Base-by-base conservation (phyloP, 805 yeast genomes). In the Lipomyces mesembrius region DNA sequence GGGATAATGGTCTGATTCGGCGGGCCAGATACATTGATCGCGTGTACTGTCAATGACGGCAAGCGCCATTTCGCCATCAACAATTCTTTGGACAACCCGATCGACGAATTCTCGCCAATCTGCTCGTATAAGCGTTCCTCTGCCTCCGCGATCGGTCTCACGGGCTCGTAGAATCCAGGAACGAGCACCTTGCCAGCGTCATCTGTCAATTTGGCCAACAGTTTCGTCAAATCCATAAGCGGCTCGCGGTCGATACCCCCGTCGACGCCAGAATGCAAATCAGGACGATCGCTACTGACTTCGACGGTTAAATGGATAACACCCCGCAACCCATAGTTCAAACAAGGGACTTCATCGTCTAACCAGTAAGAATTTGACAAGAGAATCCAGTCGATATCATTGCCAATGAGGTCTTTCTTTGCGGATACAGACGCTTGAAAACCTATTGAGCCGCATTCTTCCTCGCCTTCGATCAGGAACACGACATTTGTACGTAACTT, bases 331-430 rank as follows among this genome's bases (percentile, higher is more conserved):
- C 99, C 99, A 78, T 94, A 95, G 75, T 94, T 94, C 73, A 95
- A 81, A 77, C 98, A 94, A 0, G 99, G 99, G 22, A 88, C 87
- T 14, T 83, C 82, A 71, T 91, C 95, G 74, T 93, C 97, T 12
- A 94, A 81, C 99, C 99, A 95, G 74, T 92, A 92, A 2, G 97
- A 91, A 75, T 95, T 94, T 69, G 97, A 89, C 71, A 94, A 82
- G 68, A 94, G 78, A 55, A 94, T 87, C 96, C 97, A 93, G 79
- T 94, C 98, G 64, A 95, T 86, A 5, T 56, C 53, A 34, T 59
- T 57, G 1, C 93, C 93, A 72, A 93, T 86, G 3, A 84, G 67
- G 1, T 77, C 77, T 12, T 70, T 70, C 64, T 82, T 80, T 73
- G 88, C 79, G 32, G 75, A 73, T n/a, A 94, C 84, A 0, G 89